Evolutionary conservation across 768 basidiomycete species (phyloP), one percentile per base, ranked within the genome.

Genomic region (Lentinula boryana): DNA sequence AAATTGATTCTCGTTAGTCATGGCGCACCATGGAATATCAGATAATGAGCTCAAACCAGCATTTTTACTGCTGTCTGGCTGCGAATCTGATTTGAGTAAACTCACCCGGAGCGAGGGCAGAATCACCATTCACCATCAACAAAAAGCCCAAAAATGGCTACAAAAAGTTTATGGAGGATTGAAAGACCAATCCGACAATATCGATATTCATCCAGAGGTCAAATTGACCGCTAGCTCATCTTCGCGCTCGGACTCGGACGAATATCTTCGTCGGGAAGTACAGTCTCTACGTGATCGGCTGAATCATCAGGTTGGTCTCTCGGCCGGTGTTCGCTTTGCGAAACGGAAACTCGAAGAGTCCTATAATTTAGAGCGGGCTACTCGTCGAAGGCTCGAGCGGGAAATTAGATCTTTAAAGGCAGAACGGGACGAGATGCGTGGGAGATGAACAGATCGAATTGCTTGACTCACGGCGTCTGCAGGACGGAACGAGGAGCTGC

Each of bases 31-130:
- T 59, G 70, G 73, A 21, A 68, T 78, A 5, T 66, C 72, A 4
- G 71, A 74, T 40, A 67, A 69, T 27, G 72, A 77, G 4, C 70
- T 84, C 41, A 80, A 76, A 63, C 82, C 84, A 13, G 80, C 76
- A 0, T 81, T 74, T 66, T 74, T 86, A 8, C 73, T 85, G 68
- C 73, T 85, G 15, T 78, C 84, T 7, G 77, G 80, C 56, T 85
- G 84, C 64, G 80, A 85, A 65, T 71, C 73, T 2, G 84, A 84
- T 64, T 66, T 84, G 57, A 76, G 51, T 21, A 73, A 72, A 62
- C 16, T 65, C 41, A 56, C 67, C 1, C 64, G 56, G 31, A 69
- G 67, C 21, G 65, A 70, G 38, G 67, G 72, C 0, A 67, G 67
- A n/a, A 63, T 65, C n/a, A 69, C 71, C 16, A 62, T 67, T 1